Conservation (phyloP, 495 filamentous ascomycete genomes). For the Copromyces sp. region DNA sequence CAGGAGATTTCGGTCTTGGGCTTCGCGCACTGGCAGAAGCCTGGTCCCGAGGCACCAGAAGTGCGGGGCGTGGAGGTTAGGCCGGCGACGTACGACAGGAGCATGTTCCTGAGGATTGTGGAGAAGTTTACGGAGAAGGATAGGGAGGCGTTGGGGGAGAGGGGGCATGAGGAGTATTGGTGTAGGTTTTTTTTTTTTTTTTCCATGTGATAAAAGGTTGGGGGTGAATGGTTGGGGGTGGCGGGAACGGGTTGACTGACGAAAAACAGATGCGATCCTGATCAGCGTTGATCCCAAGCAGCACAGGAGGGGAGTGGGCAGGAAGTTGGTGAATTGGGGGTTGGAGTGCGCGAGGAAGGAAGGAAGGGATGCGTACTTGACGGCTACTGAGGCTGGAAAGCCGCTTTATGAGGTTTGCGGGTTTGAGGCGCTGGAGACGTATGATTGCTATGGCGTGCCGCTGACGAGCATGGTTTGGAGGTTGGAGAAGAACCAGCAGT, state of each 20-base stretch:
- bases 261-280: slow-evolving; percentile 11
- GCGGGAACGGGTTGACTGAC: slow-evolving; percentile 5
- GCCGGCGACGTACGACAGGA: neutral
- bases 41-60: neutral
- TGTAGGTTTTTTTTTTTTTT: neutral
- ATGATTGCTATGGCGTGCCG: neutral
- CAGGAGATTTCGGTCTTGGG: slow-evolving; percentile 6
- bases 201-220: too few species aligned
- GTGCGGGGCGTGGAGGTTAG: neutral
- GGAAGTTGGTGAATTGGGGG: slow-evolving; percentile 14
- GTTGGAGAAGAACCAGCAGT: neutral
- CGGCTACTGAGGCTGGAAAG: slow-evolving; percentile 10
- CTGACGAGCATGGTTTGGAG: neutral
- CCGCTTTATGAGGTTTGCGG: slow-evolving; percentile 13
- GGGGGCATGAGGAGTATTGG: neutral
- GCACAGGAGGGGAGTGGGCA: slow-evolving; percentile 18
- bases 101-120: neutral
- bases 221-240: too few species aligned
- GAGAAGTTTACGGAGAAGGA: neutral
- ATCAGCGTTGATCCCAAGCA: slow-evolving; percentile 14
- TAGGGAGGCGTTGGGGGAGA: neutral
- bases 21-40: slow-evolving; percentile 18
- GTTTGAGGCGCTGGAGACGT: slow-evolving; percentile 3
- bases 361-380: slow-evolving; percentile 6
- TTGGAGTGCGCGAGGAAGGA: slow-evolving; percentile 9